A percentile compares a stretch with the other conserved stretches of the same genome.
Conservation (phyloP, 495 filamentous ascomycete species). For the Hyphodiscus hymeniophilus region DNA sequence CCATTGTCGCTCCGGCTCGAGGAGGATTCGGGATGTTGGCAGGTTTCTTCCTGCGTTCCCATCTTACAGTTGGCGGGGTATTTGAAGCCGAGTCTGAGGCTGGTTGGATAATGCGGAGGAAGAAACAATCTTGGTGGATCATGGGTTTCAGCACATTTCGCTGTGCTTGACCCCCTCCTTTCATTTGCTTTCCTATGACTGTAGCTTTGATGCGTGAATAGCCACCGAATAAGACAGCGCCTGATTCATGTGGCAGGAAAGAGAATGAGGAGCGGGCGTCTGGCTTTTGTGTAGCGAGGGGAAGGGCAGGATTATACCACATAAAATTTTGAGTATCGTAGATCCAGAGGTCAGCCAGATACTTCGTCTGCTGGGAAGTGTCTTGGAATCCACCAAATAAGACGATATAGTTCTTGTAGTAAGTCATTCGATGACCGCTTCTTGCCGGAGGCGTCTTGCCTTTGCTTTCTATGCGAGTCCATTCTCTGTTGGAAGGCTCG, state of each 20-base stretch:
- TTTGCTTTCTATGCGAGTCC: constrained; percentile 81
- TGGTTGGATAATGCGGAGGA: constrained; percentile 72
- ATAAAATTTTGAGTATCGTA: constrained; percentile 60
- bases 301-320: constrained; percentile 66
- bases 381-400: constrained; percentile 89
- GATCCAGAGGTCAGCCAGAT: constrained; percentile 62
- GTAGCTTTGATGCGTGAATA: constrained; percentile 82
- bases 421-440: constrained; percentile 92
- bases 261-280: constrained; percentile 87
- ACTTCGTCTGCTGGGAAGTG: constrained; percentile 86
- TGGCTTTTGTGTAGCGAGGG: constrained; percentile 71
- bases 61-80: constrained; percentile 62
- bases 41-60: constrained; percentile 90
- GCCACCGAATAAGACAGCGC: constrained; percentile 84
- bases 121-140: constrained; percentile 92
- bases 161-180: constrained; percentile 48
- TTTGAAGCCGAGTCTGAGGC: constrained; percentile 49
- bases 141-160: constrained; percentile 71
- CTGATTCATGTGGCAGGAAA: constrained; percentile 79
- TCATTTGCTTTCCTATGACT: constrained; percentile 47
- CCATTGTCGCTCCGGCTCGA: constrained; percentile 84
- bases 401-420: constrained; percentile 77
- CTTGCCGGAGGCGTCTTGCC: constrained; percentile 82
- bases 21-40: constrained; percentile 79
- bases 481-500: constrained; percentile 73